Percentiles rank a stretch among this genome's conserved stretches.
phyloP scores from a whole-genome alignment of 805 yeast genomes.

The Yamadazyma nakazawae region DNA sequence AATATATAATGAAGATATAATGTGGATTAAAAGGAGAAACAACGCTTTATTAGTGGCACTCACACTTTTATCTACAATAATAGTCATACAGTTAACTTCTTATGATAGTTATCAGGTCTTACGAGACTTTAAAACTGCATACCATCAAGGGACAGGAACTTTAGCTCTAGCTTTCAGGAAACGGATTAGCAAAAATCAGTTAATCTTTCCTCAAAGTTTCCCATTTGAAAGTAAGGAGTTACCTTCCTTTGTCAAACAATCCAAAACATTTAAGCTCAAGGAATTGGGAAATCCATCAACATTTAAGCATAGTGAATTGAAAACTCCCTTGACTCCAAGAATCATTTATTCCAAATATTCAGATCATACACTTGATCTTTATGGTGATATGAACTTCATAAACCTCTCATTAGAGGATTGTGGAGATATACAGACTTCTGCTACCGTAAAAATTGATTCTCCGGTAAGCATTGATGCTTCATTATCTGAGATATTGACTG shows the following conservation, averaged over 20 bases:
- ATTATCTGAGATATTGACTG: conserved; percentile 12
- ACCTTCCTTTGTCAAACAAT: conserved; percentile 4
- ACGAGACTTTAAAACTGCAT: conserved; percentile 12
- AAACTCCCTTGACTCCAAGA: conserved; percentile 4
- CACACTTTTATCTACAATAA: neutral
- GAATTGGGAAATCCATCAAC: conserved; percentile 10
- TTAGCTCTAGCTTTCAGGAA: conserved; percentile 6
- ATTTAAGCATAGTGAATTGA: conserved; percentile 5
- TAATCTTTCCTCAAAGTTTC: conserved; percentile 16
- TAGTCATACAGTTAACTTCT: conserved; percentile 3
- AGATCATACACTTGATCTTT: conserved; percentile 13
- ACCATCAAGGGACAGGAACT: conserved; percentile 12
- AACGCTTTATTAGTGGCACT: conserved; percentile 5
- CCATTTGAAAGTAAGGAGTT: conserved; percentile 9
- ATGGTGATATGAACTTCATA: conserved; percentile 12
- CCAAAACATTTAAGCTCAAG: conserved; percentile 11
- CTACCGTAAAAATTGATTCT: conserved; percentile 12
- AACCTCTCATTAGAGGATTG: conserved; percentile 12
- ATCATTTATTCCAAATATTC: conserved; percentile 9
- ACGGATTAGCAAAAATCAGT: conserved; percentile 13
- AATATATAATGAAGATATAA: neutral
- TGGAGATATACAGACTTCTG: conserved; percentile 3
- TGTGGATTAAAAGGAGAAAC: conserved; percentile 7
- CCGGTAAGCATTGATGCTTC: conserved; percentile 15
- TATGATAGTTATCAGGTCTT: conserved; percentile 5